Evolutionary conservation across 768 basidiomycete species (phyloP).

Genomic region (Trichaptum fuscoviolaceum): DNA sequence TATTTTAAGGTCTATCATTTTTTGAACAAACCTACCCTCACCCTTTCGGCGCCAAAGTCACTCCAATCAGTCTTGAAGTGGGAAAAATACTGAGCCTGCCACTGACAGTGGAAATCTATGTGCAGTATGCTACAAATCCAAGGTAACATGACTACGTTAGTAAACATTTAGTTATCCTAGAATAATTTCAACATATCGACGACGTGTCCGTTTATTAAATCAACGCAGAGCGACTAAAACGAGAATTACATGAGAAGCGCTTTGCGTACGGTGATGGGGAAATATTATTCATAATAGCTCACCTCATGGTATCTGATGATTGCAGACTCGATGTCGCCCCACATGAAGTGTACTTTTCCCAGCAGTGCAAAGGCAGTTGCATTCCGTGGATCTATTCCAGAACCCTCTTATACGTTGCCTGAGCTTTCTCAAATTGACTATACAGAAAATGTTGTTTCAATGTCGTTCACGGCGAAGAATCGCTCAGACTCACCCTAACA

Average conservation of each 20-base stretch:
- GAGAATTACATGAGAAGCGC: neutral
- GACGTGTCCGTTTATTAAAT: slow-evolving; percentile 77
- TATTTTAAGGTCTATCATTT: too few species aligned
- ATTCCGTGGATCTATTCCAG: slow-evolving; percentile 81
- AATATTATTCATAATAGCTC: too few species aligned
- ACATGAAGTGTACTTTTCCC: slow-evolving; percentile 82
- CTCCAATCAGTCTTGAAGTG: too few species aligned
- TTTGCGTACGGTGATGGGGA: neutral
- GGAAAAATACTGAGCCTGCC: too few species aligned
- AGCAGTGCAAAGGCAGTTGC: slow-evolving; percentile 79
- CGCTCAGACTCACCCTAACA: slow-evolving; percentile 53
- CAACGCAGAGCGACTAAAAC: slow-evolving; percentile 67
- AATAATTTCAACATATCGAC: slow-evolving; percentile 81
- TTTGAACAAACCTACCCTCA: too few species aligned
- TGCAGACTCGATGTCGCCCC: slow-evolving; percentile 68
- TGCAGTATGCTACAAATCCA: too few species aligned
- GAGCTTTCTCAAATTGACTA: slow-evolving; percentile 55
- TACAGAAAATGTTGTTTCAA: neutral
- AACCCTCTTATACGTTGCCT: slow-evolving; percentile 68
- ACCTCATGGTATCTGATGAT: slow-evolving; percentile 94
- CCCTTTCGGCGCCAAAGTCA: too few species aligned
- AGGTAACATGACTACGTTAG: too few species aligned
- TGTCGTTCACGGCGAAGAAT: neutral
- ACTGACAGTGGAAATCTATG: too few species aligned
- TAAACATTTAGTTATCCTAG: too few species aligned